Conservation (phyloP, 148 eudicot genomes). For the Chenopodium quinoa region DNA sequence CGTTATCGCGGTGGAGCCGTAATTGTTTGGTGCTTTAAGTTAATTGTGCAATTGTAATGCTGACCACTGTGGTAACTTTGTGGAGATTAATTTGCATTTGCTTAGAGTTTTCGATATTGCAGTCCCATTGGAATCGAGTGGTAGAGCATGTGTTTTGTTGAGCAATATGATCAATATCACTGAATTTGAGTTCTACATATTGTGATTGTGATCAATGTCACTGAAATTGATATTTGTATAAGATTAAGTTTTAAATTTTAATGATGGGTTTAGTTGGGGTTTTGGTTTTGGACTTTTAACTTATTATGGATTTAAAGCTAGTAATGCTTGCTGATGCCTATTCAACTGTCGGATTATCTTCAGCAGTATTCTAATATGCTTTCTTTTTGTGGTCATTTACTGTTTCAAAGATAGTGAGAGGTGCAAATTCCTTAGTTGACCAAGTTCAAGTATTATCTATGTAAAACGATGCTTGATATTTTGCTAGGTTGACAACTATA, state of each 20-base stretch:
- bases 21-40: neutral
- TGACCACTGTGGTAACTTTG: neutral
- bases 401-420: neutral
- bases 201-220: neutral
- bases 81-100: slow-evolving; percentile 12
- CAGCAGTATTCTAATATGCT: neutral
- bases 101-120: neutral
- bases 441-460: neutral
- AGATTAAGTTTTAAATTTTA: neutral
- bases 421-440: neutral
- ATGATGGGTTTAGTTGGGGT: neutral
- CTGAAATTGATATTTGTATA: neutral
- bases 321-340: neutral
- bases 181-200: neutral
- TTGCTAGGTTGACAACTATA: slow-evolving; percentile 8
- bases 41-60: slow-evolving; percentile 10
- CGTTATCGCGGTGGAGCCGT: neutral
- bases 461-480: slow-evolving; percentile 18
- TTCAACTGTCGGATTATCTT: neutral
- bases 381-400: neutral
- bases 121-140: neutral
- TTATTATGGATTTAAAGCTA: neutral
- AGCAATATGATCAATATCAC: neutral
- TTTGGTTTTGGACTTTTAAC: neutral
- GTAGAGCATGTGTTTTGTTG: neutral